Percentiles rank a stretch among this genome's conserved stretches.
Conservation (phyloP, 352 stramenopile species). For the Ophiocytium majus region DNA sequence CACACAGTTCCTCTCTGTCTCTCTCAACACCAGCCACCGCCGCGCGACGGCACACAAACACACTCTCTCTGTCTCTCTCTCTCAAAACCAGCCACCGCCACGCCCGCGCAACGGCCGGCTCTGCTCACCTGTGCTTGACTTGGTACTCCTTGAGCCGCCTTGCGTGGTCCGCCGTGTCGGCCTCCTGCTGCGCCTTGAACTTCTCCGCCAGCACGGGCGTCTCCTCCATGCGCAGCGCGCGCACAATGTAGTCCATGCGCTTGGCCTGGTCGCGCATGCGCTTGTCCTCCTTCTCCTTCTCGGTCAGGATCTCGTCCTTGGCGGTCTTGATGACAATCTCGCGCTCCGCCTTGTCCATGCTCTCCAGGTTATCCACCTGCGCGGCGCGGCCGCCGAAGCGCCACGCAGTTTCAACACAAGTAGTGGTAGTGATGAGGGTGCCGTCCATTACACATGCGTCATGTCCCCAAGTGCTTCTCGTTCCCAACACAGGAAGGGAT, state of each 20-base stretch:
- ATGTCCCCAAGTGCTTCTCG: no score
- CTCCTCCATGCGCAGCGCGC: constrained; percentile 88
- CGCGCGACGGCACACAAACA: not conserved
- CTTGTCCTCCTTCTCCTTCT: constrained; percentile 86
- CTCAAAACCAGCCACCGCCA: not conserved
- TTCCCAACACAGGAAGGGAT: no score
- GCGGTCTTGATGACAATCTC: constrained; percentile 55
- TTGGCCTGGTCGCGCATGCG: constrained; percentile 69
- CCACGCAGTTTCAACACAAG: no score
- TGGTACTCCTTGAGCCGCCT: not conserved
- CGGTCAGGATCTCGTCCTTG: constrained; percentile 87
- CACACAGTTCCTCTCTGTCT: not conserved
- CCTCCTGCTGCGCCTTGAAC: constrained; percentile 33
- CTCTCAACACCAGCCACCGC: not conserved
- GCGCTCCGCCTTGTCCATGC: constrained; percentile 68
- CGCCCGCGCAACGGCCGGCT: not conserved
- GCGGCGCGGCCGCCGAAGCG: not conserved
- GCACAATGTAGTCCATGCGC: constrained; percentile 90
- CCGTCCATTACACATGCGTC: no score
- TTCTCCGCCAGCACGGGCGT: constrained; percentile 50
- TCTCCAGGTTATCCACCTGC: constrained; percentile 62
- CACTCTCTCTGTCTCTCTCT: constrained; percentile 21
- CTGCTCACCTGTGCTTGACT: constrained; percentile 10
- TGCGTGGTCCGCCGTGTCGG: constrained; percentile 13
- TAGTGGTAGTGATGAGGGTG: no score